phyloP scores from a whole-genome alignment of 306 rosid species.

The Calophaca sinica region DNA sequence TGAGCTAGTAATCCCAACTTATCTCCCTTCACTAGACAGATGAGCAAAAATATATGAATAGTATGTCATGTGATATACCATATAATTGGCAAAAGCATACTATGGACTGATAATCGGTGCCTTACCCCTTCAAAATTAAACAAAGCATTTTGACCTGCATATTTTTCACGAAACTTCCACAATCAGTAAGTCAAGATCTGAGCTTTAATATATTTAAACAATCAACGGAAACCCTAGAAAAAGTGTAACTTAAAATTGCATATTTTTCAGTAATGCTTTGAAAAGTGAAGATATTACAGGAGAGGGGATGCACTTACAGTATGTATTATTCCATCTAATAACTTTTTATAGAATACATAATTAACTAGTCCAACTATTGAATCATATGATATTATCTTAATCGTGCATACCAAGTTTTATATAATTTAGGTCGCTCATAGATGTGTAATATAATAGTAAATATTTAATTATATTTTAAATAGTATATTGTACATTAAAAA shows the following conservation, averaged over 20 bases:
- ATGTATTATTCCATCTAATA: conserved; percentile 17
- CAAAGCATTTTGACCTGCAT: conserved; percentile 67
- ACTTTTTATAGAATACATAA: neutral
- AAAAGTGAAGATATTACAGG: neutral
- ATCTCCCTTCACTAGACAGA: conserved; percentile 32
- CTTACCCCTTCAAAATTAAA: conserved; percentile 60
- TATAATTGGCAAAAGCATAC: conserved; percentile 11
- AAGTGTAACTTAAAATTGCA: conserved; percentile 17
- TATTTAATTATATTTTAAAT: neutral
- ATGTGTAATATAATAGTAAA: neutral
- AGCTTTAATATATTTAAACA: conserved; percentile 22
- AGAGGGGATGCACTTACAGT: neutral
- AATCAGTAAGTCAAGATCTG: conserved; percentile 3
- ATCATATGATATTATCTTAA: neutral
- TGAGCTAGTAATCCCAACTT: conserved; percentile 13
- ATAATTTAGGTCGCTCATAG: neutral
- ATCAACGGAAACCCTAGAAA: conserved; percentile 21
- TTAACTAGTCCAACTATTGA: neutral
- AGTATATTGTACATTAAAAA: neutral
- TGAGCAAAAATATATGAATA: conserved; percentile 12
- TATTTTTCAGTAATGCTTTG: conserved; percentile 6
- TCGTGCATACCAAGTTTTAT: neutral
- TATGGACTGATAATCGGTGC: conserved; percentile 36
- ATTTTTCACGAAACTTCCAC: conserved; percentile 29
- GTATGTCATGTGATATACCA: conserved; percentile 17